These are phyloP conservation scores for Viola pubescens DNA, from an alignment of 441 rosid species.

Conservation along the genomic window DNA sequence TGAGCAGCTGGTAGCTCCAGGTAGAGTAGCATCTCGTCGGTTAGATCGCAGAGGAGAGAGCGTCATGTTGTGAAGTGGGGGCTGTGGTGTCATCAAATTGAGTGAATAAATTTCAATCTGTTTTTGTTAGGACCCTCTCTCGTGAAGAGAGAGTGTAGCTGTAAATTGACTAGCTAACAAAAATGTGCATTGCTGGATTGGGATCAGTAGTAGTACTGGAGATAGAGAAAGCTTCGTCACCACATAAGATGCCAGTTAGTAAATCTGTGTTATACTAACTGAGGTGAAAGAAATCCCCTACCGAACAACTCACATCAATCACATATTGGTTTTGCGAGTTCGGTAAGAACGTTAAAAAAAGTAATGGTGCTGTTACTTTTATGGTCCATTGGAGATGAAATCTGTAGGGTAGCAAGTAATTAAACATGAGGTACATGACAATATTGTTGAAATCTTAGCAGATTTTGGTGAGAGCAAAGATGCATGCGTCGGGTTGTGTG, in stretches of 20 bases:
- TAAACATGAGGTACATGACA: conserved; percentile 20
- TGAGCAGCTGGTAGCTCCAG: background rate
- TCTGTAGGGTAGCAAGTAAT: background rate
- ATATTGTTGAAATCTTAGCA: conserved; percentile 14
- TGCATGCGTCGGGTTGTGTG: conserved; percentile 29
- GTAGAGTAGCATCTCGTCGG: conserved; percentile 5
- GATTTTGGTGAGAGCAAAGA: conserved; percentile 14
- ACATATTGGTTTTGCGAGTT: too few relatives aligned
- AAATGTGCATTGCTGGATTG: too few relatives aligned
- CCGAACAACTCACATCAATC: too few relatives aligned
- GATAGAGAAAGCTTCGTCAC: too few relatives aligned
- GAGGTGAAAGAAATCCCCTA: too few relatives aligned
- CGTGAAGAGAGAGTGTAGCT: background rate
- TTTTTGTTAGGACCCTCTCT: conserved; percentile 5
- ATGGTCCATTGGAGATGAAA: too few relatives aligned
- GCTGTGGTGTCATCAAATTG: conserved; percentile 26
- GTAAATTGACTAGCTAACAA: conserved; percentile 2
- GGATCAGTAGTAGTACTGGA: too few relatives aligned
- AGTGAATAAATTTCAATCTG: conserved; percentile 16
- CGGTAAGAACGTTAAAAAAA: too few relatives aligned
- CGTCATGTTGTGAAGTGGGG: conserved; percentile 33
- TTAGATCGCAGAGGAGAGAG: conserved; percentile 17
- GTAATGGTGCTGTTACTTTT: too few relatives aligned
- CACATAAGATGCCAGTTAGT: too few relatives aligned
- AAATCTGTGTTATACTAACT: too few relatives aligned